phyloP scores from a whole-genome alignment of 2,329 filamentous ascomycete species.

The Teratosphaeria destructans region DNA sequence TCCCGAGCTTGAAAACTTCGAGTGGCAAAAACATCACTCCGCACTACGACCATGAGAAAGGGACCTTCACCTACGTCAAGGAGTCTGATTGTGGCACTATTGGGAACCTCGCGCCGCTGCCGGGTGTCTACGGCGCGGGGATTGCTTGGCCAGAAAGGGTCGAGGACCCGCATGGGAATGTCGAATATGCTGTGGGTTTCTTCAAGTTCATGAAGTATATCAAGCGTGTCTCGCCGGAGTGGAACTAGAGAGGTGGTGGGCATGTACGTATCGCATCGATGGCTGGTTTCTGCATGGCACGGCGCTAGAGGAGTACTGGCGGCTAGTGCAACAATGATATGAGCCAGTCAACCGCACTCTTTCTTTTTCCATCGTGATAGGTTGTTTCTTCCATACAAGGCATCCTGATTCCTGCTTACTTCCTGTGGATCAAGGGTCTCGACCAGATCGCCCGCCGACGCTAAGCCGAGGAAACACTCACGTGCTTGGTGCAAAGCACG shows the following conservation, averaged over 20 bases:
- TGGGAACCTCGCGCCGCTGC: slow-evolving; percentile 27
- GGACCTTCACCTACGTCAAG: slow-evolving; percentile 22
- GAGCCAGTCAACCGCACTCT: neutral
- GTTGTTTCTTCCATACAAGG: no score
- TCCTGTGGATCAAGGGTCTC: neutral
- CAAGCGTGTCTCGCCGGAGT: slow-evolving; percentile 44
- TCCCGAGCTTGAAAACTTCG: slow-evolving; percentile 38
- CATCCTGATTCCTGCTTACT: neutral
- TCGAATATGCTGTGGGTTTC: slow-evolving; percentile 52
- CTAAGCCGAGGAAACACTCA: neutral
- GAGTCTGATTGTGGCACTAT: slow-evolving; percentile 8
- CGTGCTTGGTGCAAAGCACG: neutral
- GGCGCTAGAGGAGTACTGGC: neutral
- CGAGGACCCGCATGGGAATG: slow-evolving; percentile 50
- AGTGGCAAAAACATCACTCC: slow-evolving; percentile 19
- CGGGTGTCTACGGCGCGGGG: slow-evolving; percentile 49
- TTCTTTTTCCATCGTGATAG: neutral
- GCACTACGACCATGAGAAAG: slow-evolving; percentile 36
- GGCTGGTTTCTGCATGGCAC: neutral
- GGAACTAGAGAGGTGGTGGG: slow-evolving; percentile 26
- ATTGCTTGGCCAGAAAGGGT: slow-evolving; percentile 55
- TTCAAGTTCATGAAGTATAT: slow-evolving; percentile 57
- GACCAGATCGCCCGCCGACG: neutral
- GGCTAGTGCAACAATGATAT: neutral
- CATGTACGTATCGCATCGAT: neutral